These are phyloP conservation scores for Pyrus hybrid DNA, from an alignment of 331 rosid species.

Conservation along the genomic window DNA sequence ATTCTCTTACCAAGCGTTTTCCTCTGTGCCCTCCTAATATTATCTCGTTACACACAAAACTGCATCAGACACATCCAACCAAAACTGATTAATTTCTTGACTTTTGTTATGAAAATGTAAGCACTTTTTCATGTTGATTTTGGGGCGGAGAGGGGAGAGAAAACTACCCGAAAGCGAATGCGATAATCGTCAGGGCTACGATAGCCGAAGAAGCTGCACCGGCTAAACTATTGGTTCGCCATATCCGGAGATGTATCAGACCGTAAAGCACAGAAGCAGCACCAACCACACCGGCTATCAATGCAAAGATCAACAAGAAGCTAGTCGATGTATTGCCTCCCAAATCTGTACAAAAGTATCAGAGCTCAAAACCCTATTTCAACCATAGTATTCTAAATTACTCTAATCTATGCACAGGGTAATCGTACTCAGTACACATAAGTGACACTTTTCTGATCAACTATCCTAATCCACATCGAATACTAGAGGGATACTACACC, in stretches of 20 bases:
- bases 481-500: no score
- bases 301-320: conserved; percentile 33
- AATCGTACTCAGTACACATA: not conserved
- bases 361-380: not conserved
- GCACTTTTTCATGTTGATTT: not conserved
- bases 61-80: conserved; percentile 11
- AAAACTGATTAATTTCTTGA: not conserved
- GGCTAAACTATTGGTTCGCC: conserved; percentile 75
- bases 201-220: conserved; percentile 50
- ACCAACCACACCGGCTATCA: conserved; percentile 26
- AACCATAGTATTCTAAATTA: not conserved
- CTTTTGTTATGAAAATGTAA: not conserved
- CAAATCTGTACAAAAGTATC: conserved; percentile 14
- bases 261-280: conserved; percentile 25
- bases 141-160: not conserved
- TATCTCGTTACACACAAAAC: conserved; percentile 76
- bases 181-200: conserved; percentile 65
- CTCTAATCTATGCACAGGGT: not conserved
- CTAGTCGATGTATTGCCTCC: conserved; percentile 38
- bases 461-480: no score
- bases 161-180: conserved; percentile 55
- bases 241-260: conserved; percentile 32
- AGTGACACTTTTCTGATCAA: no score
- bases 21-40: conserved; percentile 73
- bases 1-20: conserved; percentile 48